Conservation (phyloP, 768 basidiomycete genomes). For the Wakefieldia striispora region DNA sequence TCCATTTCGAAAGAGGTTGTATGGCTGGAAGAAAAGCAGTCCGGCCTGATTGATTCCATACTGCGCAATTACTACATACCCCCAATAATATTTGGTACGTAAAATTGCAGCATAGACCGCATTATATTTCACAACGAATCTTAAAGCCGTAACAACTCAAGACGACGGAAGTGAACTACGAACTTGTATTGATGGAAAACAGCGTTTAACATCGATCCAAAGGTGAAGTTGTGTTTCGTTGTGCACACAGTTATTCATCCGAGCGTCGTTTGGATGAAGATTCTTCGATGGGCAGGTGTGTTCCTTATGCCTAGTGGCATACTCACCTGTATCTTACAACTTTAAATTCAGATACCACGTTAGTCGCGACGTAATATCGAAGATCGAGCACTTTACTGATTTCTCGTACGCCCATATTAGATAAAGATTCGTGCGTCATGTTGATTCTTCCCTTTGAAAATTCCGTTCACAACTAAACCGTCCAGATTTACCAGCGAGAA, state of each 20-base stretch:
- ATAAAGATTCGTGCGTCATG: constrained; percentile 38
- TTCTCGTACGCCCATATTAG: constrained; percentile 18
- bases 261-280: constrained; percentile 28
- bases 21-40: constrained; percentile 62
- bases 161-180: constrained; percentile 45
- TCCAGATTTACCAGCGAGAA: constrained; percentile 34
- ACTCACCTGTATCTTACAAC: constrained; percentile 3
- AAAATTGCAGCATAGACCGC: not conserved
- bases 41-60: constrained; percentile 60
- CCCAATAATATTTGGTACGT: constrained; percentile 62
- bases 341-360: constrained; percentile 41
- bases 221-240: constrained; percentile 35
- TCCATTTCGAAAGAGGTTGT: constrained; percentile 47
- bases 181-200: constrained; percentile 72
- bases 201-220: constrained; percentile 63
- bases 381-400: constrained; percentile 6
- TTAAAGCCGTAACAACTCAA: constrained; percentile 37
- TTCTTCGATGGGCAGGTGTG: constrained; percentile 57
- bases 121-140: not conserved
- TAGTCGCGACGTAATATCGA: constrained; percentile 17
- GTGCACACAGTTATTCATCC: not conserved
- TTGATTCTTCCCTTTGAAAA: not conserved
- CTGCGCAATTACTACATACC: constrained; percentile 66
- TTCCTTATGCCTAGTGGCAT: constrained; percentile 3
- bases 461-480: not conserved